Evolutionary conservation across 2,329 filamentous ascomycete genomes (phyloP).

Genomic region (Cercospora janseana): DNA sequence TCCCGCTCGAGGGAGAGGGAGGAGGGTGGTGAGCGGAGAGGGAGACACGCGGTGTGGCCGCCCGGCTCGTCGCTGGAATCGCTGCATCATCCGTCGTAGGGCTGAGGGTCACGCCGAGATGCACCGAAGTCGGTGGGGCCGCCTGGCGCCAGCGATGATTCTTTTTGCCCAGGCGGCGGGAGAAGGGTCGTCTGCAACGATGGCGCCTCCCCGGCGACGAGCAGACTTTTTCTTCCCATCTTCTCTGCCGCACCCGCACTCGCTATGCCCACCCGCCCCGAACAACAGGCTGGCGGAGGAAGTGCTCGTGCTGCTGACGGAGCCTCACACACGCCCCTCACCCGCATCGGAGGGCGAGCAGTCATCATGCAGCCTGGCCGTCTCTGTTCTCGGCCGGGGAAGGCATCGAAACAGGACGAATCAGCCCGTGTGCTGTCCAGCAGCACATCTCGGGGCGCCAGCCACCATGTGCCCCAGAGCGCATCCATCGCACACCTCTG

Average conservation of each 20-base stretch:
- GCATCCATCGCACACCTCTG: no score
- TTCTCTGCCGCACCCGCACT: not conserved
- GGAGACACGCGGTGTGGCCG: not conserved
- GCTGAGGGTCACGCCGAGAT: constrained; percentile 11
- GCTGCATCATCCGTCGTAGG: not conserved
- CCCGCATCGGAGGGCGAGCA: not conserved
- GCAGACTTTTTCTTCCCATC: constrained; percentile 3
- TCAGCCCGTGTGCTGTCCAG: no score
- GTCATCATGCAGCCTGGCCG: not conserved
- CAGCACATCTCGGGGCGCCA: no score
- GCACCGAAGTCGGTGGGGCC: constrained; percentile 7
- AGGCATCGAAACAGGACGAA: no score
- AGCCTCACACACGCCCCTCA: not conserved
- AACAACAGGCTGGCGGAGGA: not conserved
- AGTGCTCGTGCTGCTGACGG: constrained; percentile 1
- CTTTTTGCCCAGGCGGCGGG: constrained; percentile 3
- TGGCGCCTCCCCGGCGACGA: constrained; percentile 7
- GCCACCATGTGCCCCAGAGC: no score
- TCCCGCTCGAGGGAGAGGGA: no score
- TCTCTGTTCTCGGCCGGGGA: not conserved
- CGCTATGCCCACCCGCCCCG: not conserved
- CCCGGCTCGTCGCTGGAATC: not conserved
- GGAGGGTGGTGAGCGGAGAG: not conserved
- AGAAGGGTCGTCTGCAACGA: not conserved
- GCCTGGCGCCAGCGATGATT: constrained; percentile 8